A percentile compares a stretch with the other conserved stretches of the same genome.
These are phyloP conservation scores for Knufia petricola DNA, from an alignment of 2,329 filamentous ascomycete species.

Conservation along the genomic window DNA sequence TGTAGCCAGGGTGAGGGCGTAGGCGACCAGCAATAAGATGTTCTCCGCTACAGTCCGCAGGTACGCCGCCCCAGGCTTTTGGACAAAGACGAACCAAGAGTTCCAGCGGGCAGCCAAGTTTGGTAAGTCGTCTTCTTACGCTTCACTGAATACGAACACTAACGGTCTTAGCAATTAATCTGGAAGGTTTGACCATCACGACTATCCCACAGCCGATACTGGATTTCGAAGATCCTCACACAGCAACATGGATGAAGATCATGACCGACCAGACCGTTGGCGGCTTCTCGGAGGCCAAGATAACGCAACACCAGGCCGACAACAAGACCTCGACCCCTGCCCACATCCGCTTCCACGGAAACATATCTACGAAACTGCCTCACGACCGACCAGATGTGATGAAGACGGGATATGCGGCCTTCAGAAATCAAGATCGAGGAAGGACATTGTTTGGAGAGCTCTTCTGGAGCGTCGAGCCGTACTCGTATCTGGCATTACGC, in stretches of 20 bases:
- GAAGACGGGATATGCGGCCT: conserved; percentile 79
- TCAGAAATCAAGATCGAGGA: conserved; percentile 68
- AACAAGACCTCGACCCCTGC: conserved; percentile 36
- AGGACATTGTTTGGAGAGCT: conserved; percentile 76
- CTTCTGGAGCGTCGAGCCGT: conserved; percentile 83
- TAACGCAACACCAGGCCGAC: conserved; percentile 56
- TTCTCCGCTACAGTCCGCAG: conserved; percentile 14
- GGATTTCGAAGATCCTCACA: conserved; percentile 28
- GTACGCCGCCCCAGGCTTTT: conserved; percentile 22
- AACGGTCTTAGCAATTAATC: conserved; percentile 19
- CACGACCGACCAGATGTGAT: conserved; percentile 62
- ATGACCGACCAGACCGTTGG: conserved; percentile 84
- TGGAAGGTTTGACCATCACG: conserved; percentile 19
- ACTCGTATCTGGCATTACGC: conserved; percentile 75
- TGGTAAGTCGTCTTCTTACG: conserved; percentile 14
- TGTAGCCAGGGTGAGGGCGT: no score
- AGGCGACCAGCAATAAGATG: conserved; percentile 14
- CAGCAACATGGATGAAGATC: conserved; percentile 49
- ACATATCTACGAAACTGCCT: conserved; percentile 78
- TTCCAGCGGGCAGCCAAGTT: conserved; percentile 21
- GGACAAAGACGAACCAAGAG: conserved; percentile 21
- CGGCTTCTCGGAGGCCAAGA: conserved; percentile 64
- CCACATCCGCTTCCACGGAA: conserved; percentile 76
- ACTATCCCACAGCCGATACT: conserved; percentile 20
- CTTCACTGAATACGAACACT: not conserved